Evolutionary conservation across 1,139 yeast species (phyloP).

Genomic region (Kurtzmaniella natalensis): DNA sequence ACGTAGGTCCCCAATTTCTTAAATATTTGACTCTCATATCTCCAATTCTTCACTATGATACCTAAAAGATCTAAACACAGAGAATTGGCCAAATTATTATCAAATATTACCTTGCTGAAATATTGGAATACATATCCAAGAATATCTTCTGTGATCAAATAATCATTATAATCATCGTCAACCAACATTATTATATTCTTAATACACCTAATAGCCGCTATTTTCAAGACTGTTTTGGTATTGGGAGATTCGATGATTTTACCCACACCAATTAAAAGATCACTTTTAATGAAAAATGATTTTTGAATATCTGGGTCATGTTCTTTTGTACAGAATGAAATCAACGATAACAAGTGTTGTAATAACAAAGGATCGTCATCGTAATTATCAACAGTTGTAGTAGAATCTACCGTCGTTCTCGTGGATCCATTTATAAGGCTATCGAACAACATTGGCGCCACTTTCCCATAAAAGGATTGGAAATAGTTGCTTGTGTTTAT

Average conservation of each 20-base stretch:
- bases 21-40: slow-evolving; percentile 33
- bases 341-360: slow-evolving; percentile 65
- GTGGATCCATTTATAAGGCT: slow-evolving; percentile 37
- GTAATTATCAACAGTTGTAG: slow-evolving; percentile 12
- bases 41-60: slow-evolving; percentile 36
- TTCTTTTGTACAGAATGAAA: slow-evolving; percentile 60
- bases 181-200: slow-evolving; percentile 55
- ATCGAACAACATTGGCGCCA: slow-evolving; percentile 56
- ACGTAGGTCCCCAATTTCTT: slow-evolving; percentile 47
- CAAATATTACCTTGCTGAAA: slow-evolving; percentile 45
- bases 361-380: slow-evolving; percentile 42
- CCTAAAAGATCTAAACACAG: slow-evolving; percentile 71
- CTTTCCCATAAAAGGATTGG: slow-evolving; percentile 54
- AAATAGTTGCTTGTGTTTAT: slow-evolving; percentile 51
- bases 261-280: slow-evolving; percentile 51
- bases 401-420: slow-evolving; percentile 6
- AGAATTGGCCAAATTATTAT: slow-evolving; percentile 68
- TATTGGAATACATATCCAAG: slow-evolving; percentile 48
- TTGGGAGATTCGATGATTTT: slow-evolving; percentile 32
- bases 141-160: slow-evolving; percentile 53
- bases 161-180: slow-evolving; percentile 55
- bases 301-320: slow-evolving; percentile 56
- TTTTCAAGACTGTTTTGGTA: slow-evolving; percentile 46
- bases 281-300: slow-evolving; percentile 55
- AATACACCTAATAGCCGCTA: slow-evolving; percentile 64